Conservation (phyloP, 2,329 filamentous ascomycete genomes). For the Aulographum hederae region DNA sequence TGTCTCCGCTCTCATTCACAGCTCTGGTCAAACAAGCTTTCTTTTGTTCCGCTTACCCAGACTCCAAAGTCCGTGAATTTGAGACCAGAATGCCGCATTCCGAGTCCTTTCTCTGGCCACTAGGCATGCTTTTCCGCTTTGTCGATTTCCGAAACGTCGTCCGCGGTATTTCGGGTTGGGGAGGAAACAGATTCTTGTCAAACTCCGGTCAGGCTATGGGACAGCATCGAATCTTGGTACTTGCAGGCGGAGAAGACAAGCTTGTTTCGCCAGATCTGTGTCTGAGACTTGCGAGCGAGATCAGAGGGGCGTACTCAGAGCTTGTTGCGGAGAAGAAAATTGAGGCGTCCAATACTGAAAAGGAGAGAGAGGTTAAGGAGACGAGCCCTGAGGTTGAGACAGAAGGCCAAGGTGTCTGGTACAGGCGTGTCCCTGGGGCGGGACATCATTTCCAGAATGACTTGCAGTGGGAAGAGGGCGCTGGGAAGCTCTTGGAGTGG, state of each 20-base stretch:
- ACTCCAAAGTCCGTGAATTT: slow-evolving; percentile 22
- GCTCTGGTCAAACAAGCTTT: slow-evolving; percentile 30
- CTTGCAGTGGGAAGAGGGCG: slow-evolving; percentile 28
- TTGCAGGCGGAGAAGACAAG: slow-evolving; percentile 22
- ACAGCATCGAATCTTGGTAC: slow-evolving; percentile 18
- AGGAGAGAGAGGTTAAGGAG: neutral
- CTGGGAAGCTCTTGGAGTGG: slow-evolving; percentile 25
- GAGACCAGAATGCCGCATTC: slow-evolving; percentile 27
- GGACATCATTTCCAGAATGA: slow-evolving; percentile 38
- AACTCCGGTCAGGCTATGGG: slow-evolving; percentile 14
- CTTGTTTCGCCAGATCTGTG: slow-evolving; percentile 19
- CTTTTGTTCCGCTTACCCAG: slow-evolving; percentile 27
- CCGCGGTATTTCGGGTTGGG: too few species aligned
- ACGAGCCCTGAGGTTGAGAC: neutral
- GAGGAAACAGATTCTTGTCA: too few species aligned
- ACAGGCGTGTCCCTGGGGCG: slow-evolving; percentile 24
- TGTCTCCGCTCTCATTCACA: slow-evolving; percentile 33
- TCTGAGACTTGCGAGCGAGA: slow-evolving; percentile 20
- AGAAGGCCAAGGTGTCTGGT: slow-evolving; percentile 17
- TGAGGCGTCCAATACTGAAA: slow-evolving; percentile 7
- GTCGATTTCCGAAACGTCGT: slow-evolving; percentile 23
- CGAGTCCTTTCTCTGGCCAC: slow-evolving; percentile 34
- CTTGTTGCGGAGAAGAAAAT: slow-evolving; percentile 15
- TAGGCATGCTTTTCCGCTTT: slow-evolving; percentile 29
- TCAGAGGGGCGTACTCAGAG: slow-evolving; percentile 15